Evolutionary conservation across 2,329 filamentous ascomycete species (phyloP), one percentile per base, ranked within the genome.

Genomic region (Aspergillus transmontanensis): DNA sequence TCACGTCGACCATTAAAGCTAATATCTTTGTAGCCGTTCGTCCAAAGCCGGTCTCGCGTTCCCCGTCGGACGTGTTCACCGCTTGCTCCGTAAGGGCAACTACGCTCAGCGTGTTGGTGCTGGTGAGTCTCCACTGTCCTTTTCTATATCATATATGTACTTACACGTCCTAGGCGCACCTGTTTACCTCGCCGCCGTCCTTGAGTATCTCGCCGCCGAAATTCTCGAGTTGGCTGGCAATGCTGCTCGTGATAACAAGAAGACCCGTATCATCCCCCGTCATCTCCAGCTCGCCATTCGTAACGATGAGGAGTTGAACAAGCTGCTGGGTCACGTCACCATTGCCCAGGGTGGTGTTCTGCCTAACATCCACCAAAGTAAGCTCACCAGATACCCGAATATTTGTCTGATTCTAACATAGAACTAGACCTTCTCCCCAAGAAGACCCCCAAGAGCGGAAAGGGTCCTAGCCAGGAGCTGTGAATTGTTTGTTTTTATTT

Each of bases 281-380:
- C 95, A 99, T 84, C 89, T 99, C 55, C 95, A 99, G 86, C 93
- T 99, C 74, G 95, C 95, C 83, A 99, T 99, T 86, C 90, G 95
- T 78, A 97, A 97, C 85, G 94, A 98, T 82, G 94, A 98, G 88
- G 95, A 99, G 85, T 83, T 98, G 91, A 97, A 98, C 91, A 98
- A 94, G 30, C 86, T 99, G 62, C 97, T 99, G 97, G 89, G 68
- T 78, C 92, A 94, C 73, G 95, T 95, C 62, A 99, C 95, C 68
- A 99, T 99, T 75, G 95, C 95, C 65, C 97, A 96, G 73, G 95
- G 95, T 84, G 95, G 95, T 90, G 95, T 99, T 32, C 85, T 99
- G 75, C 95, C 95, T 69, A 94, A 97, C 83, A 99, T 99, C 88
- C 98, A 99, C 86, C 92, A 69, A 58, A 69, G 68, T 69, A 57